Percentiles rank a stretch among this genome's conserved stretches.
These are phyloP conservation scores for Kodamaea fungicola DNA, from an alignment of 1,139 yeast species.

Conservation along the genomic window DNA sequence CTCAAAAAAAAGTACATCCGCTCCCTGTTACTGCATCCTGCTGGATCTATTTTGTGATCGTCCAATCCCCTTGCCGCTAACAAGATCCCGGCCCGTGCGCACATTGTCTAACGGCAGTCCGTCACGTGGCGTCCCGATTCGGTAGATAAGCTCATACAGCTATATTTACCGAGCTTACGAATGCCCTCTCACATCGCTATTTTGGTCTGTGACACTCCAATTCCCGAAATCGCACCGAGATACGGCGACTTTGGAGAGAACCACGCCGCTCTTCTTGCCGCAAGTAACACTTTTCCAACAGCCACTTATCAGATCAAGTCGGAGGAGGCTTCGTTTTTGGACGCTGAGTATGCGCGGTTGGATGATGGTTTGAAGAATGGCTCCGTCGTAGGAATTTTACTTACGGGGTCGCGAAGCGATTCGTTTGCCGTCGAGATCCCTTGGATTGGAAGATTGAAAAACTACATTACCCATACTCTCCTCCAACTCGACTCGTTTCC, in stretches of 20 bases:
- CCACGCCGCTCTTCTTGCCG: conserved; percentile 27
- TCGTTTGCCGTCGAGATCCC: conserved; percentile 45
- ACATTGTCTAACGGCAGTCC: too few relatives aligned
- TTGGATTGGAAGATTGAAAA: conserved; percentile 53
- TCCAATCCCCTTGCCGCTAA: too few relatives aligned
- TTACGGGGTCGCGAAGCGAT: conserved; percentile 67
- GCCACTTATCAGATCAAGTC: conserved; percentile 5
- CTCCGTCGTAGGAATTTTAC: conserved; percentile 42
- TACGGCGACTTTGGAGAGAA: conserved; percentile 56
- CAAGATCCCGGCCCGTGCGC: too few relatives aligned
- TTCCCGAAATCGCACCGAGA: conserved; percentile 21
- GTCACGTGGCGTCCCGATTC: not conserved
- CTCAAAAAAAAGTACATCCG: too few relatives aligned
- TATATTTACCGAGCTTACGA: not conserved
- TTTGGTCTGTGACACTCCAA: conserved; percentile 46
- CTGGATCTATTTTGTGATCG: too few relatives aligned
- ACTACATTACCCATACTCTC: conserved; percentile 33
- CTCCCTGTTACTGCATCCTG: too few relatives aligned
- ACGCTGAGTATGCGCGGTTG: conserved; percentile 15
- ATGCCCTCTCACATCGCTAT: conserved; percentile 35
- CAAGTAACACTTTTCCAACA: not conserved
- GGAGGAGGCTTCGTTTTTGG: conserved; percentile 3
- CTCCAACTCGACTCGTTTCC: conserved; percentile 32
- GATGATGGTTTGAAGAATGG: conserved; percentile 25
- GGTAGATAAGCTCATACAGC: conserved; percentile 1